Percentiles rank a stretch among this genome's conserved stretches.
phyloP scores from a whole-genome alignment of 108 stramenopile species.

The Pseudonitzschia delicatissima region DNA sequence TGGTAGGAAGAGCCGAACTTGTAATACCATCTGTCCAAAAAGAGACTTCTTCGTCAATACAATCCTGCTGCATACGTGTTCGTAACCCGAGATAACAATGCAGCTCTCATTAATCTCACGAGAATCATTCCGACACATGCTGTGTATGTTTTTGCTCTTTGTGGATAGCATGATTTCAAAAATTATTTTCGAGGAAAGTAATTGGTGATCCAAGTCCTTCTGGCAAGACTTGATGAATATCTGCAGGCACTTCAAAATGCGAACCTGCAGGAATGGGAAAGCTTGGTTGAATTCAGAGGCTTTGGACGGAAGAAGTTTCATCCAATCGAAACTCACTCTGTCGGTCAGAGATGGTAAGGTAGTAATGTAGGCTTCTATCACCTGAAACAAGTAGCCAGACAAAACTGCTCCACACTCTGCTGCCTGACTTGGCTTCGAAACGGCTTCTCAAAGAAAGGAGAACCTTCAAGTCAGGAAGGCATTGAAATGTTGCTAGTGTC shows the following conservation, averaged over 20 bases:
- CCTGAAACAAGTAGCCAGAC: conserved; percentile 14
- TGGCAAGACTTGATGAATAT: conserved; percentile 8
- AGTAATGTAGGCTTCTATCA: conserved; percentile 37
- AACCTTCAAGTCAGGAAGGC: conserved; percentile 58
- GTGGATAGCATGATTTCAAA: conserved; percentile 31
- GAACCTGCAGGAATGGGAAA: conserved; percentile 17
- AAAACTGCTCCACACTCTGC: conserved; percentile 12
- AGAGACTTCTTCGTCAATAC: conserved; percentile 15
- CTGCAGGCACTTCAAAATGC: conserved; percentile 13
- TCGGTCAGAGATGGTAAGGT: conserved; percentile 34
- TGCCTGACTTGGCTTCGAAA: conserved; percentile 42
- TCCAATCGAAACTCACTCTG: conserved; percentile 61
- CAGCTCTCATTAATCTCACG: neutral
- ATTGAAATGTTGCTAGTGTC: conserved; percentile 11
- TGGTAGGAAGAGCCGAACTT: neutral
- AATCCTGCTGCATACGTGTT: conserved; percentile 1
- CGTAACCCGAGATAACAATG: neutral
- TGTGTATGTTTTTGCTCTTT: neutral
- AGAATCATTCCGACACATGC: conserved; percentile 9
- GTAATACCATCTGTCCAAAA: conserved; percentile 41
- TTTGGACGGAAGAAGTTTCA: conserved; percentile 55
- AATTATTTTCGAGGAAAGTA: conserved; percentile 15
- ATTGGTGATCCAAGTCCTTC: neutral
- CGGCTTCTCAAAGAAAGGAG: conserved; percentile 48
- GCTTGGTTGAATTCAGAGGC: conserved; percentile 8